phyloP scores from a whole-genome alignment of 192 early-diverging fungal species.

The Coemansia sp. region DNA sequence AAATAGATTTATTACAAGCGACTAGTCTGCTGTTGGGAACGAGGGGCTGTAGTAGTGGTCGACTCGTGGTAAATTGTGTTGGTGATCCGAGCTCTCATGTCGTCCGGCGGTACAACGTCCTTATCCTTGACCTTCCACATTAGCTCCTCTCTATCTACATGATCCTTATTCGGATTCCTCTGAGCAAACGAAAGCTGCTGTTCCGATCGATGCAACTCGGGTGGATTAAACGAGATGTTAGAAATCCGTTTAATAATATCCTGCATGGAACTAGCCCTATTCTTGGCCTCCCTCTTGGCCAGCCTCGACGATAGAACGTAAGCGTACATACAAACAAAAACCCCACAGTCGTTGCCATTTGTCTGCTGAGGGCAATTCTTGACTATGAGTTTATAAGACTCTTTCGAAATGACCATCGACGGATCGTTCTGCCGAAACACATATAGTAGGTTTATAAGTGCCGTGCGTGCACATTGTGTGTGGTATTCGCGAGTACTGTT shows the following conservation, averaged over 20 bases:
- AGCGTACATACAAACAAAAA: conserved; percentile 49
- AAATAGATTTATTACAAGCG: not conserved
- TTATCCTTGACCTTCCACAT: conserved; percentile 51
- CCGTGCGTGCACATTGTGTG: conserved; percentile 45
- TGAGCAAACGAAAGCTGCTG: conserved; percentile 12
- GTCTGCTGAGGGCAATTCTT: conserved; percentile 52
- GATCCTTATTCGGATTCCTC: conserved; percentile 16
- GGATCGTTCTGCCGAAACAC: conserved; percentile 47
- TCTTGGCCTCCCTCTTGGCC: conserved; percentile 13
- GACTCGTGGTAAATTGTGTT: conserved; percentile 36
- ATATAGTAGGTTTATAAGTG: conserved; percentile 47
- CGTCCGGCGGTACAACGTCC: conserved; percentile 32
- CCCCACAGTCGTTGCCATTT: conserved; percentile 48
- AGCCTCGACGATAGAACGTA: conserved; percentile 38
- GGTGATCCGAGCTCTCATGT: conserved; percentile 36
- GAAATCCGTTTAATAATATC: conserved; percentile 24
- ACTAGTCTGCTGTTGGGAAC: not conserved
- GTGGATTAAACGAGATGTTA: conserved; percentile 4
- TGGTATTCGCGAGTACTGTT: conserved; percentile 45
- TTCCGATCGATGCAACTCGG: not conserved
- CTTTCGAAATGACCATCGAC: conserved; percentile 40
- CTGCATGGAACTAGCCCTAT: conserved; percentile 12
- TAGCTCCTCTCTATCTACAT: conserved; percentile 14
- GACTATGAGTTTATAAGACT: conserved; percentile 45
- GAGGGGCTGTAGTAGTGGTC: not conserved